Percentiles rank a stretch among this genome's conserved stretches.
These are phyloP conservation scores for Syzygium jambos DNA, from an alignment of 345 rosid genomes.

Conservation along the genomic window DNA sequence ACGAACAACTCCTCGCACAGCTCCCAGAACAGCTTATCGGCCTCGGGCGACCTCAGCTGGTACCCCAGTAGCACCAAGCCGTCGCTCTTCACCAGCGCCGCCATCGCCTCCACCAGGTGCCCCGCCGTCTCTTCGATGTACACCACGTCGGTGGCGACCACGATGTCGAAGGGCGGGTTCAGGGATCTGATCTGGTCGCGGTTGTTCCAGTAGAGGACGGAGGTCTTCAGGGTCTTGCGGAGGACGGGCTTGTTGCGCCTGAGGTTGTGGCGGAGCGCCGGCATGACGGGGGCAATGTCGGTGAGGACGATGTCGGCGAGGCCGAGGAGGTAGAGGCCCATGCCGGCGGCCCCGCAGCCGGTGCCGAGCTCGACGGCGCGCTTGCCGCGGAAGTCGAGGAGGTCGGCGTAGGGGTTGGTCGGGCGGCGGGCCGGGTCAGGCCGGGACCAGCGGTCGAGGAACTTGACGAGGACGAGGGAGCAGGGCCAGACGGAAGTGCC, in stretches of 20 bases:
- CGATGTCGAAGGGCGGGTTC: conserved; percentile 75
- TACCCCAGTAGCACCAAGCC: conserved; percentile 73
- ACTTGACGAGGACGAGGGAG: conserved; percentile 80
- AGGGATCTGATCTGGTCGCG: conserved; percentile 46
- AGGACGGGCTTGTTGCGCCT: conserved; percentile 75
- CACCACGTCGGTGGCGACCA: conserved; percentile 81
- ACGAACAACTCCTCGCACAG: conserved; percentile 44
- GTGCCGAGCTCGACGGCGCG: conserved; percentile 78
- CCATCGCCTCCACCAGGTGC: conserved; percentile 63
- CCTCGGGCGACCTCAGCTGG: conserved; percentile 85
- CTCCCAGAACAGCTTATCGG: conserved; percentile 81
- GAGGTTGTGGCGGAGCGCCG: conserved; percentile 84
- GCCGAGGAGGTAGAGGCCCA: conserved; percentile 82
- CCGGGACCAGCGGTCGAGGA: conserved; percentile 78
- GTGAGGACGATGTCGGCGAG: conserved; percentile 69
- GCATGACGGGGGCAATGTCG: conserved; percentile 79
- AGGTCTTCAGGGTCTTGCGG: conserved; percentile 45
- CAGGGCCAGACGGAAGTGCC: conserved; percentile 97
- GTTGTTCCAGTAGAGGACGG: conserved; percentile 64
- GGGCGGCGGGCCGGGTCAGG: conserved; percentile 5
- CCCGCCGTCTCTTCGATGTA: conserved; percentile 68
- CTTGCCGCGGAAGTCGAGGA: conserved; percentile 51
- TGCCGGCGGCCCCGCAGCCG: conserved; percentile 85
- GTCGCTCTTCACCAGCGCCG: conserved; percentile 52
- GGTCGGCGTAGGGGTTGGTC: conserved; percentile 43